Evolutionary conservation across 345 rosid species (phyloP).

Genomic region (Eucalyptus regnans): DNA sequence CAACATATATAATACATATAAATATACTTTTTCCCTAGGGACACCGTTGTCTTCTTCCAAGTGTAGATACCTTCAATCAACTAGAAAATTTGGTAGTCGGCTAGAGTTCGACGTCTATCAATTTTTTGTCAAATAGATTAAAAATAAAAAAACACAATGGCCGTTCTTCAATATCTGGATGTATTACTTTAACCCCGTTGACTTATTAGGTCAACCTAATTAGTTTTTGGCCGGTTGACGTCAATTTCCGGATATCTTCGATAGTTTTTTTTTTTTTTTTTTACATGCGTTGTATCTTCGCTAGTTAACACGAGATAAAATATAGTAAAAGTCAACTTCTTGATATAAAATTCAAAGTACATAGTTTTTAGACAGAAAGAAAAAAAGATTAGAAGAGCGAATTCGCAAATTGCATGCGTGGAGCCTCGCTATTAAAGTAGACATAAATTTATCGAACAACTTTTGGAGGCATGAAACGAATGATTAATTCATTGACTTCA

Average conservation of each 20-base stretch:
- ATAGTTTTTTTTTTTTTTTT: too few species aligned
- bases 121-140: background rate
- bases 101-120: background rate
- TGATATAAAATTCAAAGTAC: background rate
- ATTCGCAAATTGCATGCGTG: background rate
- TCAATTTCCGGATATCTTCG: background rate
- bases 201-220: background rate
- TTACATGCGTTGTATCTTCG: background rate
- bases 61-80: background rate
- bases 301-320: background rate
- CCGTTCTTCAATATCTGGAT: background rate
- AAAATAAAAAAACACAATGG: background rate
- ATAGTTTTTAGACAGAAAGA: background rate
- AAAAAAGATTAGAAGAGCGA: background rate
- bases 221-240: background rate
- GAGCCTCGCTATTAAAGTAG: background rate
- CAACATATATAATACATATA: background rate
- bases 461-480: background rate
- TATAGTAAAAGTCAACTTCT: background rate
- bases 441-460: background rate
- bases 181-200: background rate
- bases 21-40: too few species aligned
- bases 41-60: background rate
- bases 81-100: background rate
- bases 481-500: background rate